These are phyloP conservation scores for Myxozyma sirexii DNA, from an alignment of 805 yeast genomes.

Conservation along the genomic window DNA sequence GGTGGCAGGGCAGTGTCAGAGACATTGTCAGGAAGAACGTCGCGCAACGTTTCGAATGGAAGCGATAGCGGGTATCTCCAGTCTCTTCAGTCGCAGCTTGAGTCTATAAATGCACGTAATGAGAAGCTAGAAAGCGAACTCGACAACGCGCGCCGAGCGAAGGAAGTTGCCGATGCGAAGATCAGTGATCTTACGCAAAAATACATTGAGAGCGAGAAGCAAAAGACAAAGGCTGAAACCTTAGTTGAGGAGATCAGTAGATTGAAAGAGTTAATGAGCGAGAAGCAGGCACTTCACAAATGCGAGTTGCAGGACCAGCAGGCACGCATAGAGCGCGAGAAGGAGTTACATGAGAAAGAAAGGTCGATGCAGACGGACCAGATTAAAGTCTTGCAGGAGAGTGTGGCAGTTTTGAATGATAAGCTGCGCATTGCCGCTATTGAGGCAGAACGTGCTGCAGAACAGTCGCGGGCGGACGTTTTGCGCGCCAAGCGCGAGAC, in stretches of 20 bases:
- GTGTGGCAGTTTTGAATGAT: conserved; percentile 13
- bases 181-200: conserved; percentile 17
- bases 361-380: conserved; percentile 21
- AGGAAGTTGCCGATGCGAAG: conserved; percentile 10
- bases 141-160: conserved; percentile 20
- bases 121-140: conserved; percentile 15
- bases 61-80: neutral
- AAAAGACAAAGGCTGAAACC: conserved; percentile 11
- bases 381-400: conserved; percentile 20
- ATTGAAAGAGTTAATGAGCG: neutral
- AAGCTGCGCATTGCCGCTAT: conserved; percentile 12
- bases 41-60: conserved; percentile 3
- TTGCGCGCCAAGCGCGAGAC: conserved; percentile 10
- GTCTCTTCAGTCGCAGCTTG: conserved; percentile 5
- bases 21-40: neutral
- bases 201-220: conserved; percentile 19
- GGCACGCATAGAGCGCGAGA: conserved; percentile 14
- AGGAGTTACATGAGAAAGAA: conserved; percentile 11
- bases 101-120: conserved; percentile 3
- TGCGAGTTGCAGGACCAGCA: conserved; percentile 14
- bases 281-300: conserved; percentile 5
- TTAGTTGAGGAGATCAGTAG: conserved; percentile 13
- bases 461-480: conserved; percentile 2
- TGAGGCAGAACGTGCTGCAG: conserved; percentile 9
- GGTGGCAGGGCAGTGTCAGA: neutral